phyloP scores from a whole-genome alignment of 1,139 yeast genomes.

The Saccharomyces pastorianus region DNA sequence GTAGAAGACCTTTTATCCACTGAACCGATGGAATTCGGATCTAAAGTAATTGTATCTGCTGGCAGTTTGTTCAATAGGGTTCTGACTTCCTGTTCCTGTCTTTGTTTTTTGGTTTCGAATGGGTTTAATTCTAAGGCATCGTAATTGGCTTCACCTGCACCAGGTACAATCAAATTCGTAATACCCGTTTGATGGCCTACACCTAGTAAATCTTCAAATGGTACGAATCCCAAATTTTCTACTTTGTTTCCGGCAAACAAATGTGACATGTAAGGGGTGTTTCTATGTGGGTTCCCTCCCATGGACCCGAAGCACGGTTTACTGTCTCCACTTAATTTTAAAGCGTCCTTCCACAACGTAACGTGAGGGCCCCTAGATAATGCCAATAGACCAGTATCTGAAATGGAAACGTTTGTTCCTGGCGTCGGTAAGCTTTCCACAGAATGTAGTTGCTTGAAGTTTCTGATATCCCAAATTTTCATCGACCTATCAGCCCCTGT shows the following conservation, averaged over 20 bases:
- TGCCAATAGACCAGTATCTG: constrained; percentile 80
- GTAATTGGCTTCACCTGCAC: constrained; percentile 96
- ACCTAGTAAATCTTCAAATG: constrained; percentile 92
- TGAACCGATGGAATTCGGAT: constrained; percentile 81
- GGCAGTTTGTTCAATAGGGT: constrained; percentile 77
- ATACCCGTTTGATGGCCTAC: constrained; percentile 77
- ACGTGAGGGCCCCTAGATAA: constrained; percentile 95
- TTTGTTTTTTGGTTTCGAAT: constrained; percentile 81
- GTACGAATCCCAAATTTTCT: constrained; percentile 66
- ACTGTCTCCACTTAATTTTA: constrained; percentile 37
- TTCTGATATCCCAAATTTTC: constrained; percentile 91
- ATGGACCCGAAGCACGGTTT: constrained; percentile 36
- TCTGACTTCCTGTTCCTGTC: constrained; percentile 90
- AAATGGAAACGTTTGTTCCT: constrained; percentile 67
- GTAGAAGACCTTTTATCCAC: constrained; percentile 64
- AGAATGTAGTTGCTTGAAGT: constrained; percentile 60
- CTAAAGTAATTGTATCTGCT: constrained; percentile 87
- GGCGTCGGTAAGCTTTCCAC: constrained; percentile 73
- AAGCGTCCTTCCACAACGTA: constrained; percentile 75
- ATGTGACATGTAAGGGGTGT: constrained; percentile 88
- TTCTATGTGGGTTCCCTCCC: constrained; percentile 31
- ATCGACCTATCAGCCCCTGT: constrained; percentile 80
- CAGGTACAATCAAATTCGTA: constrained; percentile 80
- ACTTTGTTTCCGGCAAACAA: constrained; percentile 70
- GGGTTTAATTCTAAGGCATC: constrained; percentile 94